Evolutionary conservation across 169 alveolate species (phyloP).

Genomic region (Sarcocystis neurona): DNA sequence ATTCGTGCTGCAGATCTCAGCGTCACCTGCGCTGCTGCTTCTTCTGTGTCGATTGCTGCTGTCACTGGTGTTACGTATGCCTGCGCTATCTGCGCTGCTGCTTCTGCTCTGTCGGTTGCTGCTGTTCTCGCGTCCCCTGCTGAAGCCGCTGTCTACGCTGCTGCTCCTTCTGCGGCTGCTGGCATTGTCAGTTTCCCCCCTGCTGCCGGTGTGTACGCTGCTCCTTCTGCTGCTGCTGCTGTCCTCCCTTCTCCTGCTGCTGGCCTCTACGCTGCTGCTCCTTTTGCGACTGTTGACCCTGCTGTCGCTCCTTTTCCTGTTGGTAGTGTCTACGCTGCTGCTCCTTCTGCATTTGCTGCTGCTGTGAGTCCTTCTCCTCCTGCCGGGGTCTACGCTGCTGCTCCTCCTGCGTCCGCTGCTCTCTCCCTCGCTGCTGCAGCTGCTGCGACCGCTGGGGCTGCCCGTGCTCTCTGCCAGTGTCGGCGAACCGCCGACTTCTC

Average conservation of each 20-base stretch:
- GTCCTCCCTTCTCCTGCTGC: neutral
- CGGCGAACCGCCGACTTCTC: too few relatives aligned
- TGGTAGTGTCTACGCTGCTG: neutral
- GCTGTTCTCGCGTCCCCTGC: neutral
- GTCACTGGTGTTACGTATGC: neutral
- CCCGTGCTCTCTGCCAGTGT: too few relatives aligned
- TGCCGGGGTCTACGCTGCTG: conserved; percentile 5
- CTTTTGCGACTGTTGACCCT: neutral
- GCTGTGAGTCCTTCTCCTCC: neutral
- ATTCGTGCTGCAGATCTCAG: too few relatives aligned
- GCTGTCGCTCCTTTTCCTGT: conserved; percentile 22
- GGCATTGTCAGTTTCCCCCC: neutral
- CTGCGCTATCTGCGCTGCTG: neutral
- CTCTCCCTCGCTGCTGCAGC: conserved; percentile 5
- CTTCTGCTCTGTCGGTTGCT: neutral
- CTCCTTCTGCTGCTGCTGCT: neutral
- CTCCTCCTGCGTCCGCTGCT: conserved; percentile 26
- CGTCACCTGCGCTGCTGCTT: neutral
- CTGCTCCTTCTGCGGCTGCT: neutral
- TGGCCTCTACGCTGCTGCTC: conserved; percentile 30
- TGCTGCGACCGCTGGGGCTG: too few relatives aligned
- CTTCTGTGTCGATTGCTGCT: neutral
- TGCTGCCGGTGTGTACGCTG: neutral
- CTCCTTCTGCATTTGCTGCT: neutral
- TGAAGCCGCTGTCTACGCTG: neutral